Conservation (phyloP, 148 eudicot genomes). For the Rhododendron molle region DNA sequence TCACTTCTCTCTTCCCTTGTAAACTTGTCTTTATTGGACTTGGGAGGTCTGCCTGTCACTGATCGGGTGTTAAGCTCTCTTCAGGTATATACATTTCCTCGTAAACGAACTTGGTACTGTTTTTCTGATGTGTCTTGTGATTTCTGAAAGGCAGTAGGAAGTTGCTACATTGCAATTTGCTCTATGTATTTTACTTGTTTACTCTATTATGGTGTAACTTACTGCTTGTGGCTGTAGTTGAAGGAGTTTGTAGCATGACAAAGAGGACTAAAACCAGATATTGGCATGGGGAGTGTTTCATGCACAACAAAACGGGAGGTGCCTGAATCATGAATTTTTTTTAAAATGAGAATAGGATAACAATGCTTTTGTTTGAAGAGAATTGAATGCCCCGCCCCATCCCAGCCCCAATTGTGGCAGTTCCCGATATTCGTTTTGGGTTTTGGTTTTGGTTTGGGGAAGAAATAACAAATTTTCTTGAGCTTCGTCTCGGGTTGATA, state of each 20-base stretch:
- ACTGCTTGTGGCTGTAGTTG: neutral
- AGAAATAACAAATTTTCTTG: neutral
- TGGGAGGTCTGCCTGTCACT: constrained; percentile 83
- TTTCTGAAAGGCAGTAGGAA: neutral
- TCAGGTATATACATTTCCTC: constrained; percentile 36
- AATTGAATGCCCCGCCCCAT: neutral
- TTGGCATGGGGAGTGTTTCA: neutral
- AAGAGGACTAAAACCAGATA: neutral
- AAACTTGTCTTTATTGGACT: constrained; percentile 52
- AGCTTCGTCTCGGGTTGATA: neutral
- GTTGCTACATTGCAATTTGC: neutral
- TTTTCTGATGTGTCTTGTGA: neutral
- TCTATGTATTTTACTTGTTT: neutral
- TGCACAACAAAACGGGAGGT: neutral
- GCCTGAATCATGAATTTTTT: neutral
- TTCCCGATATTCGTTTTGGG: neutral
- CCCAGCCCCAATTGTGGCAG: neutral
- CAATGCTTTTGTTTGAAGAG: too few species aligned
- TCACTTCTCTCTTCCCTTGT: constrained; percentile 51
- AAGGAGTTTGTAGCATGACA: neutral
- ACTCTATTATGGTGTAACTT: neutral
- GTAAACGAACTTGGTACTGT: neutral
- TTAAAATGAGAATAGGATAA: neutral
- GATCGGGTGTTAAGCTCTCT: constrained; percentile 63
- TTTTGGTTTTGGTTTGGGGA: neutral